Evolutionary conservation across 441 rosid genomes (phyloP).

Genomic region (Biscutella laevigata): DNA sequence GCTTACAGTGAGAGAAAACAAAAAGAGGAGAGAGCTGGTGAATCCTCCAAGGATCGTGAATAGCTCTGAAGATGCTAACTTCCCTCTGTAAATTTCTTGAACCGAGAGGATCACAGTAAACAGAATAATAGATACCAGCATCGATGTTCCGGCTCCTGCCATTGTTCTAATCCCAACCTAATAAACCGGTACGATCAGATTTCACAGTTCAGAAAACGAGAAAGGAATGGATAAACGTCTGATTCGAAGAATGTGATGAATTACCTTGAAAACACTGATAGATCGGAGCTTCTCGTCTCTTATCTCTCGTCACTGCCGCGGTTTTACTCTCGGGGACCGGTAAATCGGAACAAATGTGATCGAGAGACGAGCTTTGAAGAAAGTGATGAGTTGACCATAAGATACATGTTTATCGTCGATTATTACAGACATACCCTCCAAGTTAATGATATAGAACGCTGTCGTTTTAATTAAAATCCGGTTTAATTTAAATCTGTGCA

Average conservation of each 20-base stretch:
- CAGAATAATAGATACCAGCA: conserved; percentile 53
- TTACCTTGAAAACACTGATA: conserved; percentile 21
- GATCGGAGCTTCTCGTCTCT: conserved; percentile 17
- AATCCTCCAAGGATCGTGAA: conserved; percentile 81
- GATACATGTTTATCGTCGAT: not conserved
- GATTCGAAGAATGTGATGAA: not conserved
- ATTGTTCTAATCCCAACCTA: conserved; percentile 30
- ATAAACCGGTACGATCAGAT: too few species aligned
- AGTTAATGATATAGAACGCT: too few species aligned
- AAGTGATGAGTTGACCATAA: not conserved
- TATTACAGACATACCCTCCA: not conserved
- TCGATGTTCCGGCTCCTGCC: conserved; percentile 75
- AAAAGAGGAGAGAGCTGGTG: conserved; percentile 70
- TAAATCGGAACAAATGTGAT: not conserved
- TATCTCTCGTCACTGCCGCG: conserved; percentile 10
- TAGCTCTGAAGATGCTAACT: conserved; percentile 64
- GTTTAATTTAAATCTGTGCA: too few species aligned
- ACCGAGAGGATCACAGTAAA: conserved; percentile 62
- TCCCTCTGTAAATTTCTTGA: conserved; percentile 58
- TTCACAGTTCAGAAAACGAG: not conserved
- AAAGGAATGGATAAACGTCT: not conserved
- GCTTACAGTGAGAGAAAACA: conserved; percentile 59
- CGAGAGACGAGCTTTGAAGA: not conserved
- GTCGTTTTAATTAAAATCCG: too few species aligned
- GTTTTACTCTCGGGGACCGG: conserved; percentile 2